Evolutionary conservation across 2,329 filamentous ascomycete genomes (phyloP).

Genomic region (Lachnellula hyalina): DNA sequence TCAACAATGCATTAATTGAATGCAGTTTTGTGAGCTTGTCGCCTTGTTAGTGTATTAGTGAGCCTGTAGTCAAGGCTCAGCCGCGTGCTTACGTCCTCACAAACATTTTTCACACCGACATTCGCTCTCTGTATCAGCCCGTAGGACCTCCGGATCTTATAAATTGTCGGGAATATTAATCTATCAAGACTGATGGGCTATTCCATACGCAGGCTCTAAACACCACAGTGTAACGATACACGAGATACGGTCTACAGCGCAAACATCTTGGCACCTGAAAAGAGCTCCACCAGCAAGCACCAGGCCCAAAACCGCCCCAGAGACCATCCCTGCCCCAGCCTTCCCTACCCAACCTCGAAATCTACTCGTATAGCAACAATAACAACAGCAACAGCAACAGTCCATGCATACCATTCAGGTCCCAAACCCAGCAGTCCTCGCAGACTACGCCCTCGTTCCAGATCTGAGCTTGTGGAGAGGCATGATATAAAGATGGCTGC

Average conservation of each 20-base stretch:
- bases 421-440: conserved; percentile 6
- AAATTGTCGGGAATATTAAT: background rate
- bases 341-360: background rate
- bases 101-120: background rate
- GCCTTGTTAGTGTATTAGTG: background rate
- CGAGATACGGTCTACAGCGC: background rate
- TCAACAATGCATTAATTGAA: too few species aligned
- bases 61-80: background rate
- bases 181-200: background rate
- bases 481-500: conserved; percentile 5
- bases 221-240: background rate
- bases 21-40: too few species aligned
- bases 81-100: background rate
- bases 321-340: background rate
- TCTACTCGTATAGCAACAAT: background rate
- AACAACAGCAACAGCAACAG: conserved; percentile 1
- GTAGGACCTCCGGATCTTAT: background rate
- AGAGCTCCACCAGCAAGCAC: background rate
- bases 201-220: background rate
- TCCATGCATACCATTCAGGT: conserved; percentile 10
- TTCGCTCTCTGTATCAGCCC: background rate
- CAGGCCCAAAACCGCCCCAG: background rate
- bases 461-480: conserved; percentile 13
- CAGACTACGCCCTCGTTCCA: conserved; percentile 4
- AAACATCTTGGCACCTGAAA: background rate